phyloP scores from a whole-genome alignment of 768 basidiomycete species.

The Russula sp. region DNA sequence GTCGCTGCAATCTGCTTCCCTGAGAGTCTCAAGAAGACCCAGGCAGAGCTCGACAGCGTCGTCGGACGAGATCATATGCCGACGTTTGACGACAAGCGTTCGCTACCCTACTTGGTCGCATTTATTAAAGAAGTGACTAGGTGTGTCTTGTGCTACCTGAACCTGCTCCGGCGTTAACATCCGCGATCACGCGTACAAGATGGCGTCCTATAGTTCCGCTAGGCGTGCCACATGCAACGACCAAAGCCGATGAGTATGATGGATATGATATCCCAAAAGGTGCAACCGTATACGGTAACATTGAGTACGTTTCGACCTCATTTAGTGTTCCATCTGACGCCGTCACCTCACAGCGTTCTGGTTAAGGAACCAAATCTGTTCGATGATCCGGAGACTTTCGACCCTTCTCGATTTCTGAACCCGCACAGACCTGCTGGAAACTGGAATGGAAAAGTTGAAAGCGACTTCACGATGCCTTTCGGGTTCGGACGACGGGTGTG shows the following conservation, averaged over 20 bases:
- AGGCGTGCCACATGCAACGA: conserved; percentile 20
- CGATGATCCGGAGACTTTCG: conserved; percentile 31
- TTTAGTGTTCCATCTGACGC: neutral
- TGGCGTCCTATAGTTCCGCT: conserved; percentile 18
- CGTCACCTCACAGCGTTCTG: conserved; percentile 21
- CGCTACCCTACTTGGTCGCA: conserved; percentile 24
- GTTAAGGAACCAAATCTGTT: conserved; percentile 30
- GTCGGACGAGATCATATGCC: conserved; percentile 27
- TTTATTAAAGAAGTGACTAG: conserved; percentile 29
- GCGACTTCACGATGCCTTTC: conserved; percentile 28
- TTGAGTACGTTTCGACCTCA: conserved; percentile 12
- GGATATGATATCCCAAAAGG: conserved; percentile 23
- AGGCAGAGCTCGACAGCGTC: conserved; percentile 27
- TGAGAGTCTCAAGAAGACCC: conserved; percentile 21
- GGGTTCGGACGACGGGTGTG: conserved; percentile 32
- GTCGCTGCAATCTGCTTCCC: conserved; percentile 25
- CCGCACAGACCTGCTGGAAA: conserved; percentile 6
- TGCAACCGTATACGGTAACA: conserved; percentile 15
- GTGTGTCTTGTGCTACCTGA: neutral
- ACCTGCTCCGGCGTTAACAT: neutral
- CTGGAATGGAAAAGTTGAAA: conserved; percentile 20
- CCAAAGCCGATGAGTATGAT: conserved; percentile 5
- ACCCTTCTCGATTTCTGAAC: conserved; percentile 31
- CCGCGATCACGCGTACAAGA: neutral
- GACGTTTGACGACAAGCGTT: conserved; percentile 25